These are phyloP conservation scores for Pseudotsuga menziesii DNA, from an alignment of 75 land plant genomes.

Conservation along the genomic window DNA sequence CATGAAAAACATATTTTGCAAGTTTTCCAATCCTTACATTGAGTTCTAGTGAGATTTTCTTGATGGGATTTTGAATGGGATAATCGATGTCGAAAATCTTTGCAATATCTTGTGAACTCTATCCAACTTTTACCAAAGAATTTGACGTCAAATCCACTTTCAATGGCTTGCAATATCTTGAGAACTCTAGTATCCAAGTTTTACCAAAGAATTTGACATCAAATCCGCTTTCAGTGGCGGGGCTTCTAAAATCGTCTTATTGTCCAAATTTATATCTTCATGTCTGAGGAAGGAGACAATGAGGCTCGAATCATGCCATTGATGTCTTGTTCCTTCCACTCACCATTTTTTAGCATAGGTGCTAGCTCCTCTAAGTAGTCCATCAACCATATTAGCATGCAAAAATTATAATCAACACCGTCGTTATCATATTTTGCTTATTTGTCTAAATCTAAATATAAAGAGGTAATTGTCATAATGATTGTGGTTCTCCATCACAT, in stretches of 20 bases:
- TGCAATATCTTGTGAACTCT: conserved; percentile 79
- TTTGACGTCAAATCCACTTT: no score
- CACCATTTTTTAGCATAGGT: conserved; percentile 54
- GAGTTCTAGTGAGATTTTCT: conserved; percentile 24
- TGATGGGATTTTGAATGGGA: conserved; percentile 7
- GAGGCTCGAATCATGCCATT: conserved; percentile 36
- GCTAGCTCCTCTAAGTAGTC: conserved; percentile 63
- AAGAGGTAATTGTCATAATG: no score
- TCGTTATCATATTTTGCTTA: no score
- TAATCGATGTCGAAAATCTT: conserved; percentile 62
- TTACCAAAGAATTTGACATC: conserved; percentile 52
- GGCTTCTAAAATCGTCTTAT: conserved; percentile 34
- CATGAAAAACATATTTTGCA: conserved; percentile 16
- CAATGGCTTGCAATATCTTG: conserved; percentile 76
- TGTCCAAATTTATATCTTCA: conserved; percentile 16
- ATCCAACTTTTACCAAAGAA: conserved; percentile 63
- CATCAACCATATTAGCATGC: conserved; percentile 54
- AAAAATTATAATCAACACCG: no score
- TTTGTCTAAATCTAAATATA: no score
- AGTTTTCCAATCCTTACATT: conserved; percentile 19
- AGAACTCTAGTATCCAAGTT: conserved; percentile 85
- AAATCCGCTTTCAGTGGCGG: conserved; percentile 47
- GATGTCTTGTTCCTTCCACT: conserved; percentile 81
- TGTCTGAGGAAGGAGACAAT: conserved; percentile 9
- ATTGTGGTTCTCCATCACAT: no score